These are phyloP conservation scores for Leptographium galeiforme DNA, from an alignment of 2,329 filamentous ascomycete species.

Conservation along the genomic window DNA sequence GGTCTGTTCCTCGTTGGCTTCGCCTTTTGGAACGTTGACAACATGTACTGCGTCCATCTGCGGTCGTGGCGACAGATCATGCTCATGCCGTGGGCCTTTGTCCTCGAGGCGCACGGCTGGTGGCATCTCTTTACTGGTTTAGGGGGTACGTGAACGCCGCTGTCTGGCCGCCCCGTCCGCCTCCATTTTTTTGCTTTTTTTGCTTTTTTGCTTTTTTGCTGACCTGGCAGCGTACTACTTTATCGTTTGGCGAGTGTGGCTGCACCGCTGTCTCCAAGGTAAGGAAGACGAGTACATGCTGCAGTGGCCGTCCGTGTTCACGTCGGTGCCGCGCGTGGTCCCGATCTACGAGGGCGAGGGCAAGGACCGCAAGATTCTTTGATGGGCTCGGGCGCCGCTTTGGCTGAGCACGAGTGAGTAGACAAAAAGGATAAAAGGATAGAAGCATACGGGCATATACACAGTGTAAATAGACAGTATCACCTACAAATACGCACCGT, in stretches of 20 bases:
- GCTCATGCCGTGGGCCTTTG: conserved; percentile 65
- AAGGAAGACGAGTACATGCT: conserved; percentile 59
- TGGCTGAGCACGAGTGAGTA: no score
- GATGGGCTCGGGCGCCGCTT: not conserved
- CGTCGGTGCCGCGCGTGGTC: conserved; percentile 35
- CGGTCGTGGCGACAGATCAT: conserved; percentile 52
- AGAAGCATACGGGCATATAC: no score
- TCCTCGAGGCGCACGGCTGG: conserved; percentile 47
- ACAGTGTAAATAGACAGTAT: not conserved
- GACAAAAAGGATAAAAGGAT: no score
- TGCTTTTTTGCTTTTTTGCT: no score
- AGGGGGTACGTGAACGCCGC: conserved; percentile 27
- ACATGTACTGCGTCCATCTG: conserved; percentile 55
- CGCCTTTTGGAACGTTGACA: conserved; percentile 67
- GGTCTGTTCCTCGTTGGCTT: conserved; percentile 63
- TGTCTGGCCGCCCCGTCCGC: not conserved
- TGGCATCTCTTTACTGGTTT: conserved; percentile 72
- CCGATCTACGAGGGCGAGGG: conserved; percentile 14
- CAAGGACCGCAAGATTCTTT: conserved; percentile 13
- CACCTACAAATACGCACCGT: no score
- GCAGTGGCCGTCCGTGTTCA: conserved; percentile 51
- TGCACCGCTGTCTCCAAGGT: conserved; percentile 62
- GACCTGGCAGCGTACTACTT: conserved; percentile 55
- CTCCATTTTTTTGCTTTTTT: no score
- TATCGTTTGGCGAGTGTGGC: conserved; percentile 72